Conservation (phyloP, 192 early-diverging fungal genomes). For the Funneliformis geosporum region DNA sequence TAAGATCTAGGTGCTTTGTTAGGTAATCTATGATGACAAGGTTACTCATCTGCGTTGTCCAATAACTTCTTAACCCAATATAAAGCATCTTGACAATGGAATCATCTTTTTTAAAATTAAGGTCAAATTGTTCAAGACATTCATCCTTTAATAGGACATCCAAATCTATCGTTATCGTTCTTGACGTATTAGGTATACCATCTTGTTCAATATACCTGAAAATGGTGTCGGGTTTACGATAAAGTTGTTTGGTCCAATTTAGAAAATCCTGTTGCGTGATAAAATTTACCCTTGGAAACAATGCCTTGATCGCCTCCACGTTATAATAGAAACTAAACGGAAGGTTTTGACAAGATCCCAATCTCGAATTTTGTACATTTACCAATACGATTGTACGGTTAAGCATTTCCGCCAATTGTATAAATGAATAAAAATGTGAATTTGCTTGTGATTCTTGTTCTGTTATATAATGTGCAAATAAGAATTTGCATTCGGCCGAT, state of each 20-base stretch:
- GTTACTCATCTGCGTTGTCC: not conserved
- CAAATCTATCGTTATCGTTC: not conserved
- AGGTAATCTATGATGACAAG: not conserved
- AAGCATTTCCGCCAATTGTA: not conserved
- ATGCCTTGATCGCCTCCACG: not conserved
- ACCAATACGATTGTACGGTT: not conserved
- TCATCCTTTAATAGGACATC: not conserved
- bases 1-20: not conserved
- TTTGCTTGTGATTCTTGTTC: constrained; percentile 8
- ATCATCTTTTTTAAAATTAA: not conserved
- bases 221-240: not conserved
- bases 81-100: not conserved
- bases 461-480: not conserved
- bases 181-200: not conserved
- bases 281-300: not conserved
- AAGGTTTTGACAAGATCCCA: not conserved
- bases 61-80: not conserved
- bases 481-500: not conserved
- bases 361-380: constrained; percentile 2
- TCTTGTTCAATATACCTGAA: not conserved
- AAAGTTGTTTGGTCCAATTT: not conserved
- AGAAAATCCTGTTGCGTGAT: constrained; percentile 1
- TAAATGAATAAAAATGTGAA: not conserved
- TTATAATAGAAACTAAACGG: constrained; percentile 14
- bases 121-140: not conserved